Percentiles rank a stretch among this genome's conserved stretches.
Evolutionary conservation across 1,139 yeast species (phyloP).

Genomic region (Suhomyces bolitotheri): DNA sequence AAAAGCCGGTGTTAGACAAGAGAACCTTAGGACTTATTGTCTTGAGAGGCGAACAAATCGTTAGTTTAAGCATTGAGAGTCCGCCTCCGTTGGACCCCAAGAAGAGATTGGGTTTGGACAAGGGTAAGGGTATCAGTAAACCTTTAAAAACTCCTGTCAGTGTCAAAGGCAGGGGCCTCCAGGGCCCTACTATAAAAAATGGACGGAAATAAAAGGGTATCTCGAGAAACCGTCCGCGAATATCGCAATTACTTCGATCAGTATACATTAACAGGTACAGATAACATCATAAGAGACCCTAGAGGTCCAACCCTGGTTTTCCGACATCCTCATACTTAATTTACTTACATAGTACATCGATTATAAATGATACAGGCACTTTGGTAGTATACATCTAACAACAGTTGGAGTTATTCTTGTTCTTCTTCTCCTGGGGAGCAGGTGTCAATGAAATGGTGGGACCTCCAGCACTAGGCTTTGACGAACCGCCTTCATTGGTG

Average conservation of each 20-base stretch:
- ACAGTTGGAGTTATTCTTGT: conserved; percentile 64
- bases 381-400: conserved; percentile 39
- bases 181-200: conserved; percentile 16
- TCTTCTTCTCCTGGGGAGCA: conserved; percentile 78
- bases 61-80: conserved; percentile 80
- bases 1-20: conserved; percentile 44
- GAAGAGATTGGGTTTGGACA: conserved; percentile 41
- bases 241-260: too few species aligned
- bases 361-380: not conserved
- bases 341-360: conserved; percentile 3
- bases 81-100: conserved; percentile 61
- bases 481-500: conserved; percentile 53
- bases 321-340: too few species aligned
- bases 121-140: conserved; percentile 48
- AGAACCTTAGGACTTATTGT: conserved; percentile 79
- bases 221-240: too few species aligned
- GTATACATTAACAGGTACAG: too few species aligned
- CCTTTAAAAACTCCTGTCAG: conserved; percentile 35
- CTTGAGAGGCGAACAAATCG: conserved; percentile 84
- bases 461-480: conserved; percentile 60
- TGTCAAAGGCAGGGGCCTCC: conserved; percentile 13
- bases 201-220: conserved; percentile 3
- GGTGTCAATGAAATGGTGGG: conserved; percentile 94
- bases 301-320: too few species aligned
- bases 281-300: too few species aligned